Evolutionary conservation across 306 rosid species (phyloP), one percentile per base, ranked within the genome.

Genomic region (Geum urbanum): DNA sequence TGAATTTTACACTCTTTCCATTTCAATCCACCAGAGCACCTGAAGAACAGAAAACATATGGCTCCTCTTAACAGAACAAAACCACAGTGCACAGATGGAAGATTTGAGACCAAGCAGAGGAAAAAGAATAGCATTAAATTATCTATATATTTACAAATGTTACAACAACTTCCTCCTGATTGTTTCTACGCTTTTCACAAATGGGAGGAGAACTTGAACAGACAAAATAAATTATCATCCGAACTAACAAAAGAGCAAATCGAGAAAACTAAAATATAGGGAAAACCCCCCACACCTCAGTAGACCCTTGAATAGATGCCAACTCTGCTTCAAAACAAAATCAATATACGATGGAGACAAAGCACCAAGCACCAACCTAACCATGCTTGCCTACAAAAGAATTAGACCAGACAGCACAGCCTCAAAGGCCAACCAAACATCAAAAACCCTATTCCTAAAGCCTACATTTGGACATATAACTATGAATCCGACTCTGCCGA

Each of bases 331-430:
- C 73, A 71, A 77, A 76, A 86, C 83, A 82, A 86, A 82, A 86
- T 83, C 75, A 83, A 81, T 86, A 83, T 85, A 84, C 86, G 86
- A 81, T 63, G 87, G 86, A 85, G 87, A 74, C 91, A 51, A 72
- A 71, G 77, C 78, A 72, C 69, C 56, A 46, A 32, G 72, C 62
- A 67, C 82, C 74, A 72, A 79, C 75, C 45, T 46, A 59, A 63
- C 50, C 72, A 73, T 64, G 80, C 84, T 72, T 66, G 92, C 82
- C 98, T 86, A 97, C 90, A 41, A 90, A 92, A 92, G 98, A 92
- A 88, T 90, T 75, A 77, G 67, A 70, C 85, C 81, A 22, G 70
- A 63, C 69, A 43, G 66, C 52, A 78, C 74, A 74, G 73, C 82
- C 82, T 77, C 88, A 80, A 58, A 8, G 81, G 73, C 75, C 82